Conservation (phyloP, 768 basidiomycete genomes). For the Pleurotus pulmonarius region DNA sequence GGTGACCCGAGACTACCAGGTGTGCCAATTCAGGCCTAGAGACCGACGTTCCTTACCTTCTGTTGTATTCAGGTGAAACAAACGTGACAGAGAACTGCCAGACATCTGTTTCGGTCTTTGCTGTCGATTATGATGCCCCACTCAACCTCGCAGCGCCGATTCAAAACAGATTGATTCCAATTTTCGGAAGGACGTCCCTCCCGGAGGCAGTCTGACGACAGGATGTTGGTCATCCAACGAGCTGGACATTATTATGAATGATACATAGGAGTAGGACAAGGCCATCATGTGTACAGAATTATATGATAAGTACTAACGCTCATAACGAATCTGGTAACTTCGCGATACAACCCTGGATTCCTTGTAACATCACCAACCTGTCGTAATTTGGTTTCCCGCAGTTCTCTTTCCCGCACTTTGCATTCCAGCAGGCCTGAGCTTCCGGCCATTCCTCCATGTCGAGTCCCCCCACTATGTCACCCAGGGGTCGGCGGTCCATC, state of each 20-base stretch:
- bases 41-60: too few species aligned
- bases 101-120: constrained; percentile 24
- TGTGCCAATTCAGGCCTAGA: too few species aligned
- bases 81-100: constrained; percentile 18
- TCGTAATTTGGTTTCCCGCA: constrained; percentile 33
- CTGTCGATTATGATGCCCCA: constrained; percentile 27
- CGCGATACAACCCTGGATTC: constrained; percentile 1
- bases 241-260: not conserved
- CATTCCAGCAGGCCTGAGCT: constrained; percentile 33
- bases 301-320: not conserved
- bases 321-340: constrained; percentile 5
- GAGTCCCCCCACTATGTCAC: constrained; percentile 30
- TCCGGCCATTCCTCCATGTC: constrained; percentile 44
- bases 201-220: not conserved
- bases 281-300: not conserved
- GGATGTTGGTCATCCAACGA: not conserved
- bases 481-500: constrained; percentile 34
- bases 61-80: constrained; percentile 15
- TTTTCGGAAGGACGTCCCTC: constrained; percentile 12
- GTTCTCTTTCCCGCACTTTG: constrained; percentile 22
- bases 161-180: constrained; percentile 13
- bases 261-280: not conserved
- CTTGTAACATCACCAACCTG: constrained; percentile 18
- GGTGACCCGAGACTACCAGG: constrained; percentile 21
- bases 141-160: constrained; percentile 17